Percentiles rank a stretch among this genome's conserved stretches.
Conservation (phyloP, 441 rosid species). For the Erodium moschatum region DNA sequence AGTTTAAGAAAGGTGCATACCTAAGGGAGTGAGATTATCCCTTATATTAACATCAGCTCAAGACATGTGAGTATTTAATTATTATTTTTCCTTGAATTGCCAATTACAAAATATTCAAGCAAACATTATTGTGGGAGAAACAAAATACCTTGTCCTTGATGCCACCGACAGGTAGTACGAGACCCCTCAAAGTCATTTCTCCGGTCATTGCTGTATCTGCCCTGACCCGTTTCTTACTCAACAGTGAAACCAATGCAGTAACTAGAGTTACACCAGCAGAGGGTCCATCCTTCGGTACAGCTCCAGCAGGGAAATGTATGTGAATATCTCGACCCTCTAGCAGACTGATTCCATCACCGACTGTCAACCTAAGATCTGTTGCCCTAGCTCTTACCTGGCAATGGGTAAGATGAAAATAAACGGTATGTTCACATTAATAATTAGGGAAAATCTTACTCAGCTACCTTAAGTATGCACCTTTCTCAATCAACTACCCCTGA, state of each 20-base stretch:
- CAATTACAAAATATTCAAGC: no score
- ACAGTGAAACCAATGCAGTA: slow-evolving; percentile 84
- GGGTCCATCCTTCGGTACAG: slow-evolving; percentile 95
- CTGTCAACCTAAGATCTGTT: slow-evolving; percentile 56
- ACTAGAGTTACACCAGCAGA: slow-evolving; percentile 98
- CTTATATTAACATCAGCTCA: no score
- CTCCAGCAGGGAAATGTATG: slow-evolving; percentile 98
- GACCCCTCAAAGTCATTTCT: slow-evolving; percentile 96
- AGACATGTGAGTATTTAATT: no score
- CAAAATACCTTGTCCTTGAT: slow-evolving; percentile 76
- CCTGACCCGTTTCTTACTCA: slow-evolving; percentile 74
- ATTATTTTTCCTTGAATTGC: no score
- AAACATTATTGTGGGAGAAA: no score
- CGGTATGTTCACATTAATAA: slow-evolving; percentile 4
- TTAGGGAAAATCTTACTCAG: background rate
- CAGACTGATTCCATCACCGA: slow-evolving; percentile 49
- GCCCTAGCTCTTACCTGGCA: slow-evolving; percentile 85
- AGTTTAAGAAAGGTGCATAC: no score
- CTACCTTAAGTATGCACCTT: no score
- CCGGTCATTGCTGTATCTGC: slow-evolving; percentile 99
- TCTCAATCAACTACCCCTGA: no score
- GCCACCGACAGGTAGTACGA: slow-evolving; percentile 95
- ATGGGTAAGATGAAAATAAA: slow-evolving; percentile 16
- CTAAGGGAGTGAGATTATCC: no score
- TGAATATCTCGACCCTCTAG: slow-evolving; percentile 87